These are phyloP conservation scores for Endoconidiophora polonica DNA, from an alignment of 2,329 filamentous ascomycete genomes.

Conservation along the genomic window DNA sequence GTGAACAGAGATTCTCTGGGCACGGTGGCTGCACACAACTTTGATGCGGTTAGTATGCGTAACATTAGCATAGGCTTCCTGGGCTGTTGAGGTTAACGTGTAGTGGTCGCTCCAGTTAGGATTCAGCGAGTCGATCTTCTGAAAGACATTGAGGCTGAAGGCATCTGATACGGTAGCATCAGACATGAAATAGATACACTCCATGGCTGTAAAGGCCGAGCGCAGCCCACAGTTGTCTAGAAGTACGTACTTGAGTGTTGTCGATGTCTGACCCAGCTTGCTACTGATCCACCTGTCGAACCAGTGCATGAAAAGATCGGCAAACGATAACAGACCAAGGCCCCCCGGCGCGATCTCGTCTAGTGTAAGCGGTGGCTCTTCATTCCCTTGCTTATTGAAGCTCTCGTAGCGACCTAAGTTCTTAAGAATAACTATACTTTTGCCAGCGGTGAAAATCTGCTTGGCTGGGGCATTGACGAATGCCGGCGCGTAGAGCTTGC, in stretches of 20 bases:
- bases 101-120: conserved; percentile 65
- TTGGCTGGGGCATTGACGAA: conserved; percentile 55
- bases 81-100: conserved; percentile 59
- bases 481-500: conserved; percentile 48
- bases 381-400: conserved; percentile 18
- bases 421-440: conserved; percentile 72
- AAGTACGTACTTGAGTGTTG: conserved; percentile 46
- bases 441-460: conserved; percentile 74
- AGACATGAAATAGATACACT: conserved; percentile 58
- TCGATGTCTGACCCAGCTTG: conserved; percentile 54
- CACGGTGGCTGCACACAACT: conserved; percentile 32
- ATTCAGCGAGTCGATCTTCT: conserved; percentile 48
- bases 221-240: conserved; percentile 53
- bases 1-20: conserved; percentile 26
- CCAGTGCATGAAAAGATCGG: conserved; percentile 53
- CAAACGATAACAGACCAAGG: conserved; percentile 45
- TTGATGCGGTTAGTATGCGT: conserved; percentile 43
- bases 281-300: conserved; percentile 64
- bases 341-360: conserved; percentile 34
- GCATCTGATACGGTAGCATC: conserved; percentile 51
- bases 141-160: conserved; percentile 56
- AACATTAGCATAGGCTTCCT: conserved; percentile 47
- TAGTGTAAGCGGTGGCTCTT: conserved; percentile 37
- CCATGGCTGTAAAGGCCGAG: conserved; percentile 47
- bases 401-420: conserved; percentile 41